Percentiles rank a stretch among this genome's conserved stretches.
Conservation (phyloP, 352 stramenopile genomes). For the Elongisporangium anandrum region DNA sequence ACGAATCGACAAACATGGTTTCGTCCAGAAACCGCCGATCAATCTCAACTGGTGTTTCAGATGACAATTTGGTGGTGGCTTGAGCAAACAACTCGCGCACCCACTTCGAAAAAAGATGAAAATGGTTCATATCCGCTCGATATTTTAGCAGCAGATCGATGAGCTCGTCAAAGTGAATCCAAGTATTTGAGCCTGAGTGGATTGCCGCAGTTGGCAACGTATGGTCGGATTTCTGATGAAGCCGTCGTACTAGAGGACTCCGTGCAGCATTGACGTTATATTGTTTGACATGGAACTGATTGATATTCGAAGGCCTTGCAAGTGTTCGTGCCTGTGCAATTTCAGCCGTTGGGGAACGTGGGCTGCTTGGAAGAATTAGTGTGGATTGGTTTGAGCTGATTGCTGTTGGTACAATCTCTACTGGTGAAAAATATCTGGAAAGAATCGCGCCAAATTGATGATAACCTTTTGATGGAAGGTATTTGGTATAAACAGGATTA, state of each 20-base stretch:
- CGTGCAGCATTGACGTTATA: slow-evolving; percentile 41
- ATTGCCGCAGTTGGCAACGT: not conserved
- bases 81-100: slow-evolving; percentile 45
- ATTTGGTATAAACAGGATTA: slow-evolving; percentile 51
- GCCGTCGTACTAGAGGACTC: slow-evolving; percentile 40
- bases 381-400: not conserved
- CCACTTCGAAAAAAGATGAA: slow-evolving; percentile 59
- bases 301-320: slow-evolving; percentile 41
- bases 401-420: not conserved
- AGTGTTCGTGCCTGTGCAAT: slow-evolving; percentile 9
- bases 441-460: slow-evolving; percentile 53
- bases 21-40: slow-evolving; percentile 35
- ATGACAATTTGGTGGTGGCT: slow-evolving; percentile 6
- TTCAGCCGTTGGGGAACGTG: not conserved
- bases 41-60: not conserved
- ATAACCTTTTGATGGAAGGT: slow-evolving; percentile 43
- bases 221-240: slow-evolving; percentile 8
- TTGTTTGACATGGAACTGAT: slow-evolving; percentile 55
- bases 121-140: slow-evolving; percentile 53
- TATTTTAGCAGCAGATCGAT: slow-evolving; percentile 59
- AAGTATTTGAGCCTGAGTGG: slow-evolving; percentile 9
- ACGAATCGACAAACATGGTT: slow-evolving; percentile 32
- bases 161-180: slow-evolving; percentile 57
- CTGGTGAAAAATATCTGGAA: slow-evolving; percentile 22
- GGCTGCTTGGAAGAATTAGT: not conserved